Evolutionary conservation across 2,329 filamentous ascomycete genomes (phyloP), one percentile per base, ranked within the genome.

Genomic region (Alternaria panax): DNA sequence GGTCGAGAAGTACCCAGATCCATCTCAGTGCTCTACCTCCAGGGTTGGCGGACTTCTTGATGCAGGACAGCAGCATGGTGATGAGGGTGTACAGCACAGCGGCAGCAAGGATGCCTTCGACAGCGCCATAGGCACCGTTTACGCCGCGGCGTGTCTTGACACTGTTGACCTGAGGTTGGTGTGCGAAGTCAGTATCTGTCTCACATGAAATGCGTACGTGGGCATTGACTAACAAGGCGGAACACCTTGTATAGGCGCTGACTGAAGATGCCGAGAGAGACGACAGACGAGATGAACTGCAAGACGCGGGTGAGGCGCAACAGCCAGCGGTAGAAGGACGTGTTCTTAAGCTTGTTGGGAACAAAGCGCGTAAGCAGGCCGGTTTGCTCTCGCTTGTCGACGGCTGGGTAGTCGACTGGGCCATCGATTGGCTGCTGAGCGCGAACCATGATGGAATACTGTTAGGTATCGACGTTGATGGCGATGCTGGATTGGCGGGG

Each of bases 31-130:
- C 63, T 8, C 71, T 74, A 22, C 71, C 67, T 22, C 68, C 75
- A 2, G 70, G 67, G 41, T 67, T 73, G 34, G 64, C 59, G 30
- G 59, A 72, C 55, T 75, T 75, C 59, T 80, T 70, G 56, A 74
- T 60, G 63, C 76, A 75, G 2, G 62, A 66, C 18, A 81, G 51
- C 5, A 79, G 43, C 54, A 74, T 79, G 42, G 73, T 68, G 59
- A 79, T 63, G 46, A 82, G 65, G 0, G 78, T 81, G 71, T 83
- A 82, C 7, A 79, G 63, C 12, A 80, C 76, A 5, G 81, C 80
- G 5, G 80, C 80, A 9, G 79, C 77, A 22, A 82, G 76, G 46
- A 82, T 82, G 53, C 80, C 80, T 64, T 82, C 79, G 36, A 82
- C 80, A 18, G 80, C 78, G 24, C 77, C 74, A 43, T 75, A 78